A percentile compares a stretch with the other conserved stretches of the same genome.
Conservation (phyloP, 164 flowering plant genomes). For the Protea cynaroides region DNA sequence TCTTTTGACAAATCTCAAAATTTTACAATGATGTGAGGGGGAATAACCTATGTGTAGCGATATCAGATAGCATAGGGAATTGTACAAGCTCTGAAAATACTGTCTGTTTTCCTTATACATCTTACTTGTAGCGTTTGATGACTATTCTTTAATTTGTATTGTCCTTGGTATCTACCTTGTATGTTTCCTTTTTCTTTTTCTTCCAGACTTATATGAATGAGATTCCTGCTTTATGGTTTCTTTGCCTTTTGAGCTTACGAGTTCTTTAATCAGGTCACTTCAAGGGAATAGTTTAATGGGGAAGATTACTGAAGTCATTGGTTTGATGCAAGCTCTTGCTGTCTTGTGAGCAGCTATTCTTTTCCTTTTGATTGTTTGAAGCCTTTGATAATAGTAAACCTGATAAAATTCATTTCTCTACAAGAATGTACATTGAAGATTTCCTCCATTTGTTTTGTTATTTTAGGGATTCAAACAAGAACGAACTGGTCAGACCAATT, state of each 20-base stretch:
- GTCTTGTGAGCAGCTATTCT: conserved; percentile 55
- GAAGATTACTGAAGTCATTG: conserved; percentile 86
- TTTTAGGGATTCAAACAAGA: conserved; percentile 83
- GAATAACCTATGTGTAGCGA: conserved; percentile 70
- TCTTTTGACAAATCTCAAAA: background rate
- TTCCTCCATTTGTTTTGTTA: background rate
- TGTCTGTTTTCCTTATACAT: conserved; percentile 37
- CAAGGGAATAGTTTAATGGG: conserved; percentile 90
- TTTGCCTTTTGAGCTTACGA: no score
- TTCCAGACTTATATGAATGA: background rate
- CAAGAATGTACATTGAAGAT: no score
- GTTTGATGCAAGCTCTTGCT: conserved; percentile 96
- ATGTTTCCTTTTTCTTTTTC: conserved; percentile 16
- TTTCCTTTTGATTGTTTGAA: no score
- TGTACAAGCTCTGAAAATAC: conserved; percentile 90
- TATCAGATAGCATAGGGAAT: conserved; percentile 86
- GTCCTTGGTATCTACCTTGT: conserved; percentile 71
- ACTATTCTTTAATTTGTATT: no score
- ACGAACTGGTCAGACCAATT: conserved; percentile 73
- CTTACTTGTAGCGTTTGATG: no score
- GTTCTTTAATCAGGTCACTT: conserved; percentile 41
- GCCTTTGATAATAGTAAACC: no score
- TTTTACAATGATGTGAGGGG: conserved; percentile 74
- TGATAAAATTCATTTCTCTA: no score
- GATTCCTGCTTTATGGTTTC: no score